Percentiles rank a stretch among this genome's conserved stretches.
phyloP scores from a whole-genome alignment of 2,329 filamentous ascomycete genomes.

The Trichoderma aggressivum region DNA sequence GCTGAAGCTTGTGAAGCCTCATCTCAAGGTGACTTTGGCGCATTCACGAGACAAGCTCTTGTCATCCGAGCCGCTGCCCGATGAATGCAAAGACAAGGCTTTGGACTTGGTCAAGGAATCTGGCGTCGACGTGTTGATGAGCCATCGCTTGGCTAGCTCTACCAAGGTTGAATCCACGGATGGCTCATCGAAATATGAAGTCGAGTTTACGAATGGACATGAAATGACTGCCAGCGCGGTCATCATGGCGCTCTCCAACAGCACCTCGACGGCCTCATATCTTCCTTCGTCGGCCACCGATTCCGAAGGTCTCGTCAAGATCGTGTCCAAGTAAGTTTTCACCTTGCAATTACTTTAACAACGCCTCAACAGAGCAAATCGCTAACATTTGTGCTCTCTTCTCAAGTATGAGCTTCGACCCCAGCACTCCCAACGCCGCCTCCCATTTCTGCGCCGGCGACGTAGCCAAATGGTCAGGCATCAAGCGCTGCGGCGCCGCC shows the following conservation, averaged over 20 bases:
- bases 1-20: constrained; percentile 64
- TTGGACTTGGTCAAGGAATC: constrained; percentile 56
- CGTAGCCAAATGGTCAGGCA: constrained; percentile 67
- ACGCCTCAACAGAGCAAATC: too few species aligned
- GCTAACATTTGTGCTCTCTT: not conserved
- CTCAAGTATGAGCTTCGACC: constrained; percentile 52
- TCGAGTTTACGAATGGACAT: constrained; percentile 59
- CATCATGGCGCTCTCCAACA: constrained; percentile 65
- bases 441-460: constrained; percentile 70
- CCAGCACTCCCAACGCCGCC: constrained; percentile 52
- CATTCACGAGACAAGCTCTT: constrained; percentile 69
- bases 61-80: constrained; percentile 68
- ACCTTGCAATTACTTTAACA: too few species aligned
- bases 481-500: constrained; percentile 74
- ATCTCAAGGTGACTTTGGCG: constrained; percentile 65
- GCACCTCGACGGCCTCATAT: constrained; percentile 59
- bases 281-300: constrained; percentile 58
- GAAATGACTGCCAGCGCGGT: constrained; percentile 61
- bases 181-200: constrained; percentile 40
- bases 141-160: constrained; percentile 52
- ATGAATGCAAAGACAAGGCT: constrained; percentile 63
- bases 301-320: constrained; percentile 62
- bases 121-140: constrained; percentile 64
- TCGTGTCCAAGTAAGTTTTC: constrained; percentile 49
- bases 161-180: constrained; percentile 44